Evolutionary conservation across 108 stramenopile genomes (phyloP), one percentile per base, ranked within the genome.

Genomic region (Pseudonitzschia delicatissima): DNA sequence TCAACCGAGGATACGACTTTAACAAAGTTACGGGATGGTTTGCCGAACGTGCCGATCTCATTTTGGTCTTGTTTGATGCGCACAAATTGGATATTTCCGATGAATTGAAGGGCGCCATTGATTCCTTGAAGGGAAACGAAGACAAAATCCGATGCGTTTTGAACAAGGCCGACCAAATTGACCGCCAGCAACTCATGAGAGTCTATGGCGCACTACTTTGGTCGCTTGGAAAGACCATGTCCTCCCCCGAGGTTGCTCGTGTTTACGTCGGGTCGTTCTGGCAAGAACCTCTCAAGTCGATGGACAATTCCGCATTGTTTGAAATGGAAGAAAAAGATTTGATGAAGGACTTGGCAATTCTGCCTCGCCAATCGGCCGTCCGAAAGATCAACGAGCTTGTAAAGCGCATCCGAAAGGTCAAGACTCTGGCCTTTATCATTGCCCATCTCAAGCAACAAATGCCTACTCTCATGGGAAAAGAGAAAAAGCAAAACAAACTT

Each of bases 51-150:
- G 93, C 95, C 45, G 97, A 98, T 75, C 73, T 97, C 44, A 98
- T 99, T 48, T 77, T 99, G 18, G 71, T 99, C 33, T 78, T 99
- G 71, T 99, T 99, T 79, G 99, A 99, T 82, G 98, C 99, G 0
- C 98, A 98, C 90, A 99, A 99, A 82, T 81, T 99, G 50, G 99
- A 99, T 87, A 98, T 99, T 45, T 95, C 93, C 4, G 99, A 99
- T 81, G 99, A 99, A 78, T 80, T 99, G 45, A 96, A 92, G 83
- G 77, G 81, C 13, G 94, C 95, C 34, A 96, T 99, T 68, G 95
- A 98, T 62, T 93, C 90, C 5, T 81, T 99, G 45, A 94, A 92
- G 77, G 96, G 96, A 17, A 96, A 98, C 74, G 96, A 99, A 63
- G 99, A 99, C 71, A 99, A 99, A 76, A 92, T 98, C 36, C 87